Evolutionary conservation across 352 stramenopile genomes (phyloP).

Genomic region (Saprolegnia parasitica): DNA sequence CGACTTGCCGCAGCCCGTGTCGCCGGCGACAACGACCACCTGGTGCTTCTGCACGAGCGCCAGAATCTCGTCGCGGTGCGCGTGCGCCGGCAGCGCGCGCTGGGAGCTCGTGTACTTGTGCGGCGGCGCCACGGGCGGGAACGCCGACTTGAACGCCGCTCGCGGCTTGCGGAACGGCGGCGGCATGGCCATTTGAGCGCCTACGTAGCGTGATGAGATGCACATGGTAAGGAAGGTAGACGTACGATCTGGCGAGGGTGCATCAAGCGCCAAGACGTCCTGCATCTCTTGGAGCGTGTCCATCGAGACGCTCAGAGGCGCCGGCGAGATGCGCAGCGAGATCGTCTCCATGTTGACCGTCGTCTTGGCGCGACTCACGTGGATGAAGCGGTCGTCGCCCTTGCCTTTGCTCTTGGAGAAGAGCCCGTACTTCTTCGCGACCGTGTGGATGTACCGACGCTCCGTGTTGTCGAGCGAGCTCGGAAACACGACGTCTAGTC

Average conservation of each 20-base stretch:
- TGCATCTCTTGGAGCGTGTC: conserved; percentile 43
- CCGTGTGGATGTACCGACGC: conserved; percentile 72
- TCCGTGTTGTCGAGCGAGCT: conserved; percentile 66
- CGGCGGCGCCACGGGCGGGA: not conserved
- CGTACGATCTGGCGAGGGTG: not conserved
- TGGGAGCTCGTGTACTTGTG: conserved; percentile 14
- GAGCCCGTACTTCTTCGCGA: conserved; percentile 72
- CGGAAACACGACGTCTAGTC: conserved; percentile 64
- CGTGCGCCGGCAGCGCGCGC: conserved; percentile 44
- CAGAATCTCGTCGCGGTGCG: conserved; percentile 63
- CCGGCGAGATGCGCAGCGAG: conserved; percentile 45
- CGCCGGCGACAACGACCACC: conserved; percentile 89
- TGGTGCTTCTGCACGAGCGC: conserved; percentile 65
- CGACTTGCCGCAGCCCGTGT: conserved; percentile 94
- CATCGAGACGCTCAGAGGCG: conserved; percentile 43
- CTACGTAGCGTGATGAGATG: not conserved
- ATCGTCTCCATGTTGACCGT: conserved; percentile 73
- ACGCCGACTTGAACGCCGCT: not conserved
- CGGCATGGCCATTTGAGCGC: not conserved
- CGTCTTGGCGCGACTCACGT: conserved; percentile 79
- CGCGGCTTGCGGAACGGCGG: not conserved
- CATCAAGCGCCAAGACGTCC: conserved; percentile 29
- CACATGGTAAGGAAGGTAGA: not conserved
- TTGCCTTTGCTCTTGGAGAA: conserved; percentile 82
- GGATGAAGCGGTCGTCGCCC: conserved; percentile 56